Evolutionary conservation across 139 green algal species (phyloP), one percentile per base, ranked within the genome.

Genomic region (Closterium sp.): DNA sequence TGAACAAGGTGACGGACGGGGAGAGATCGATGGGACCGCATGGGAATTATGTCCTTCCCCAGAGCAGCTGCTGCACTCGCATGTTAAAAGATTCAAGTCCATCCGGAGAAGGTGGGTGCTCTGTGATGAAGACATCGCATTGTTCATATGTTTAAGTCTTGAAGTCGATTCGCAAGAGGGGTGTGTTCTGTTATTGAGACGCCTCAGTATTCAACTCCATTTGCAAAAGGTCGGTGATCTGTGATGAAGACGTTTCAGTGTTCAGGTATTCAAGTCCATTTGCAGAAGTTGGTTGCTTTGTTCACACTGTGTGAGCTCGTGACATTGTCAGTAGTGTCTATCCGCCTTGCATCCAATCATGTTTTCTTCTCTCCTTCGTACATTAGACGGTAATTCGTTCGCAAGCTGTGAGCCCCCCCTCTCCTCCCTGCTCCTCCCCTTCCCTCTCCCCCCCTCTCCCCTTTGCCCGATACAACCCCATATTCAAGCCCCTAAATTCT

Each of bases 31-130:
- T 27, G 62, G 62, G 62, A 2, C 11, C 2, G 62, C 62, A 90
- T 90, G 88, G 17, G 31, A 85, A 79, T 22, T 13, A 89, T 84
- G 86, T 34, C 31, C 17, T 89, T 85, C 31, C 24, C 31, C 31
- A 24, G 17, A 34, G 31, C 86, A 89, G 17, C 31, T 89, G 31
- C 86, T 89, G 86, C 17, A 27, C 31, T 89, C 31, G 19, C 31
- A 38, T 34, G 98, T 31, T 99, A 99, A 89, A 92, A 93, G 70
- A 97, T 99, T 38, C 97, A 96, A 91, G 95, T 99, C 19, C 19
- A 79, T 79, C 62, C 62, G 62, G 13, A 79, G 62, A 27, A 79
- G 62, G 62, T 79, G 62, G 62, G 62, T 79, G 62, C 0, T 79
- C 62, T 79, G 38, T 50, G 5, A 50, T 50, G 2, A 3, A 38